Conservation (phyloP, 1,284 basidiomycete genomes). For the Psilocybe mexicana region DNA sequence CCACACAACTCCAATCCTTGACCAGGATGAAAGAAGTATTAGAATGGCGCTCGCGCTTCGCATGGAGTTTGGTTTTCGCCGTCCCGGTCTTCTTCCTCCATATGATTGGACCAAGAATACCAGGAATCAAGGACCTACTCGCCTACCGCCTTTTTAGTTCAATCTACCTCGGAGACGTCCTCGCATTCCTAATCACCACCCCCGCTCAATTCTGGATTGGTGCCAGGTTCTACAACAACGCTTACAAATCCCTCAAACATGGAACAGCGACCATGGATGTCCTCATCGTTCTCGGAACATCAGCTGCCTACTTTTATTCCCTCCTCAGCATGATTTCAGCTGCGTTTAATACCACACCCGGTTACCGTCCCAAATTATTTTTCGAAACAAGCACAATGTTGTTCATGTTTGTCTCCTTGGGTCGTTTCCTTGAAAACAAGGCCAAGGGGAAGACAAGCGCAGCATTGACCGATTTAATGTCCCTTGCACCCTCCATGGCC, state of each 20-base stretch:
- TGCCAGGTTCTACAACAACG: constrained; percentile 83
- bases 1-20: constrained; percentile 88
- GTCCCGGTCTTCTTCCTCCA: constrained; percentile 91
- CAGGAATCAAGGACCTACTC: constrained; percentile 54
- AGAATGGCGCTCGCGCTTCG: constrained; percentile 86
- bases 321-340: constrained; percentile 70
- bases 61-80: constrained; percentile 78
- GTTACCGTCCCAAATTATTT: constrained; percentile 86
- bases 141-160: constrained; percentile 54
- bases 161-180: constrained; percentile 83
- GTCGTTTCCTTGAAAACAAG: constrained; percentile 93
- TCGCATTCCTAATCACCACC: constrained; percentile 84
- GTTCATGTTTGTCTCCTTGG: constrained; percentile 95
- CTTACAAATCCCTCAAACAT: constrained; percentile 91
- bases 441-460: constrained; percentile 98
- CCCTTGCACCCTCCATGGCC: constrained; percentile 92
- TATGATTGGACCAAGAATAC: constrained; percentile 85
- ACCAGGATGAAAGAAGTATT: constrained; percentile 90
- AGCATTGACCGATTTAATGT: constrained; percentile 94
- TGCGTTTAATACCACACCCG: constrained; percentile 61
- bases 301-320: constrained; percentile 92
- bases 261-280: constrained; percentile 95
- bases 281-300: constrained; percentile 93
- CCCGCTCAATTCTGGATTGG: constrained; percentile 96
- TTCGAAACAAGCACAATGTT: constrained; percentile 99